Evolutionary conservation across 1,139 yeast species (phyloP).

Genomic region (Candida sanyaensis): DNA sequence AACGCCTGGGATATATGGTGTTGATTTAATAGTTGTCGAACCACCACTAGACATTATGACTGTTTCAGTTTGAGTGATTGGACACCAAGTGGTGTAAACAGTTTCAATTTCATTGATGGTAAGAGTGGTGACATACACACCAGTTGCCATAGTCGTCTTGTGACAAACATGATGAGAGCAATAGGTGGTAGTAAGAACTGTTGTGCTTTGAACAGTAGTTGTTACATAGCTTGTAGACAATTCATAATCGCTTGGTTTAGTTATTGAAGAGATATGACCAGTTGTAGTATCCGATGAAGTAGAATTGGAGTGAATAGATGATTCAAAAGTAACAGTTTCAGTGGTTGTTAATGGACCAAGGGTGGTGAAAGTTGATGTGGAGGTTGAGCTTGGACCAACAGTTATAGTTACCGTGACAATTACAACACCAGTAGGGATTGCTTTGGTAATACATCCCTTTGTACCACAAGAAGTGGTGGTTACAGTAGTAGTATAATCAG

Average conservation of each 20-base stretch:
- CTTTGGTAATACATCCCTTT: conserved; percentile 2
- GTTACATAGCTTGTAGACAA: conserved; percentile 5
- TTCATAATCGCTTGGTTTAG: neutral
- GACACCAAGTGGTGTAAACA: conserved; percentile 19
- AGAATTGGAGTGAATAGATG: neutral
- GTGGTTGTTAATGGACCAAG: conserved; percentile 9
- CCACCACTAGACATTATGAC: neutral
- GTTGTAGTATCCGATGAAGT: neutral
- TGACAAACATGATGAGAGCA: conserved; percentile 39
- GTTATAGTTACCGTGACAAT: conserved; percentile 6
- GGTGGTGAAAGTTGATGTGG: conserved; percentile 7
- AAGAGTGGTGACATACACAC: conserved; percentile 28
- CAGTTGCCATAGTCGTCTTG: conserved; percentile 30
- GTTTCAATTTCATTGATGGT: conserved; percentile 24
- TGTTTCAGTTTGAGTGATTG: conserved; percentile 17
- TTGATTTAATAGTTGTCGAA: neutral
- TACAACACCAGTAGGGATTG: conserved; percentile 6
- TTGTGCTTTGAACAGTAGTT: conserved; percentile 20
- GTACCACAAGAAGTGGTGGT: conserved; percentile 5
- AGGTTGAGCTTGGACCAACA: conserved; percentile 1
- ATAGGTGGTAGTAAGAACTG: conserved; percentile 45
- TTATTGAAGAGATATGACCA: neutral
- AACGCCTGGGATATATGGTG: conserved; percentile 1
- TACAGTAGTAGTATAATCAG: conserved; percentile 3
- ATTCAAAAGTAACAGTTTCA: neutral